Conservation (phyloP, 148 eudicot genomes). For the Agrostemma githago region DNA sequence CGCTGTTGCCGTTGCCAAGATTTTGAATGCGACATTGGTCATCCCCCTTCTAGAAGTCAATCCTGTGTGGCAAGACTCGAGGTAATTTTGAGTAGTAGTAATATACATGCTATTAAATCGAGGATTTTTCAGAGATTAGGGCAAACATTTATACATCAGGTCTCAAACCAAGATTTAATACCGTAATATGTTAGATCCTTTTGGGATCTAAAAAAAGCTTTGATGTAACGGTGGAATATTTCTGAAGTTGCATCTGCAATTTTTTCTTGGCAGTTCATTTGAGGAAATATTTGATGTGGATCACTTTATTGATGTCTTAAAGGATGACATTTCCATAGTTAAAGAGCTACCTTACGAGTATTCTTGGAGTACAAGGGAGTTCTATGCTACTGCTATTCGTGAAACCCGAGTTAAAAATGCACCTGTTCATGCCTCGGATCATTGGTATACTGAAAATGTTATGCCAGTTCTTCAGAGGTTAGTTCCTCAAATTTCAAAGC, state of each 20-base stretch:
- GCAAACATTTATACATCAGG: too few species aligned
- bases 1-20: conserved; percentile 97
- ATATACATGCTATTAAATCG: neutral
- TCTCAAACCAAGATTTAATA: neutral
- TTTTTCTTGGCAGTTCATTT: conserved; percentile 55
- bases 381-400: conserved; percentile 79
- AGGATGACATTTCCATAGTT: conserved; percentile 76
- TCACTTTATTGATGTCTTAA: conserved; percentile 79
- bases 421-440: conserved; percentile 94
- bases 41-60: conserved; percentile 94
- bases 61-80: conserved; percentile 97
- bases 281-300: conserved; percentile 90
- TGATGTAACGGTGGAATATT: conserved; percentile 12
- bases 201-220: conserved; percentile 4
- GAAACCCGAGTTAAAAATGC: conserved; percentile 86
- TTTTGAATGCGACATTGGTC: conserved; percentile 88
- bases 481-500: conserved; percentile 15
- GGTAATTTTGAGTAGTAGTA: conserved; percentile 35
- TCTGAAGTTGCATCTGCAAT: conserved; percentile 1
- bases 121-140: neutral
- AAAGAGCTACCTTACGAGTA: conserved; percentile 82
- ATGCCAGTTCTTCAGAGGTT: conserved; percentile 76
- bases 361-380: conserved; percentile 94
- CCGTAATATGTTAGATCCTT: neutral
- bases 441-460: conserved; percentile 86